phyloP scores from a whole-genome alignment of 2,329 filamentous ascomycete genomes.

The Fusarium proliferatum region DNA sequence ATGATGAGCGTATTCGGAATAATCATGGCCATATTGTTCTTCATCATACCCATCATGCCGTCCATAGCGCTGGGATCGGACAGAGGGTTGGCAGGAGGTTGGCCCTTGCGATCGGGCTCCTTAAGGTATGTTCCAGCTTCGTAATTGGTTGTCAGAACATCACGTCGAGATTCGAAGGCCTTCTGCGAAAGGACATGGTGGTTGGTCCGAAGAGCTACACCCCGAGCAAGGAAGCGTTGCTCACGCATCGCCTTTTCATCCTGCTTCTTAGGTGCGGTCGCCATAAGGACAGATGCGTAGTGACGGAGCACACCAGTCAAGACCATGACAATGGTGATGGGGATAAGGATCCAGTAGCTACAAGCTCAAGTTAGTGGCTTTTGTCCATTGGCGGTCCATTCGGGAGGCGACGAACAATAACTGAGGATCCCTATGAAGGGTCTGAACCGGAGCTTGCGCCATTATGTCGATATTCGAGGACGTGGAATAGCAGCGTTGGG shows the following conservation, averaged over 20 bases:
- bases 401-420: constrained; percentile 77
- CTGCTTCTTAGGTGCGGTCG: constrained; percentile 84
- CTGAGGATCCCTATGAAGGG: constrained; percentile 98
- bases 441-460: constrained; percentile 88
- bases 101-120: constrained; percentile 84
- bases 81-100: constrained; percentile 93
- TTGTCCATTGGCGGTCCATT: neutral
- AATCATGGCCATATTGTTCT: constrained; percentile 99
- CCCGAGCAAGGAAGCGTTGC: constrained; percentile 85
- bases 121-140: constrained; percentile 91
- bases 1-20: constrained; percentile 98
- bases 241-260: constrained; percentile 82
- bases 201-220: constrained; percentile 86
- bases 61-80: constrained; percentile 97
- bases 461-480: constrained; percentile 60
- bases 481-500: constrained; percentile 13
- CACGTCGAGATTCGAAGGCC: constrained; percentile 83
- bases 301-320: constrained; percentile 95
- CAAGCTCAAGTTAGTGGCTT: constrained; percentile 39
- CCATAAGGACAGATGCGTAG: constrained; percentile 93
- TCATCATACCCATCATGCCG: constrained; percentile 99
- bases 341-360: constrained; percentile 99
- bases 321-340: constrained; percentile 98
- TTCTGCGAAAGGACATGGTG: constrained; percentile 80
- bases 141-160: constrained; percentile 81